These are phyloP conservation scores for Inga oerstediana DNA, from an alignment of 306 rosid genomes.

Conservation along the genomic window DNA sequence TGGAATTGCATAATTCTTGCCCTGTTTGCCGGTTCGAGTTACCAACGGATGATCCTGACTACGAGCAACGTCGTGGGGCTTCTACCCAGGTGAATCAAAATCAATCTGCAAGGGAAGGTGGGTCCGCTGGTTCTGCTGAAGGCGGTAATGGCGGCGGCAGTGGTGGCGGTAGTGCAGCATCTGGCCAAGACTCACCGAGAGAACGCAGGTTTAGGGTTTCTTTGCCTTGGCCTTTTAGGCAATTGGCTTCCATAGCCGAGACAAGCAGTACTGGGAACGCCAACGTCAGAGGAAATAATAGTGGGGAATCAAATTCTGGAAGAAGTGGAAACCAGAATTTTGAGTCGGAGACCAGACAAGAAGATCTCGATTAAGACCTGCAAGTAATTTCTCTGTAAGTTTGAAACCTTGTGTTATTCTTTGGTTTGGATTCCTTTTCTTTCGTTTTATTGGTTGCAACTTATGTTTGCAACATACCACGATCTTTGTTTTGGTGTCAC, in stretches of 20 bases:
- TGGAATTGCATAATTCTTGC: constrained; percentile 80
- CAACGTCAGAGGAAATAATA: constrained; percentile 43
- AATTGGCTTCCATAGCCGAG: constrained; percentile 56
- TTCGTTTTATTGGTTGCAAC: constrained; percentile 11
- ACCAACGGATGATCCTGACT: constrained; percentile 77
- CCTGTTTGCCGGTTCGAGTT: constrained; percentile 79
- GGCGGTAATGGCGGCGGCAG: constrained; percentile 27
- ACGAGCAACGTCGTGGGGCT: constrained; percentile 56
- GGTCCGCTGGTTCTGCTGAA: constrained; percentile 16
- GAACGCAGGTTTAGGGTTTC: constrained; percentile 70
- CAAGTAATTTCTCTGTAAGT: constrained; percentile 52
- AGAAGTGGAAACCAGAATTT: constrained; percentile 67
- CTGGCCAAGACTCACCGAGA: constrained; percentile 46
- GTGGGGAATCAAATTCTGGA: constrained; percentile 59
- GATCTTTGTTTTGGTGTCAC: not conserved
- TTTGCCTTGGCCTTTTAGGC: constrained; percentile 65
- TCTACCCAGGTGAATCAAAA: constrained; percentile 34
- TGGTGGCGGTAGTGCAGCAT: constrained; percentile 24
- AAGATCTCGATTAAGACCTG: constrained; percentile 79
- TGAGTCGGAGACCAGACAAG: constrained; percentile 82
- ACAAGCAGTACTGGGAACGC: constrained; percentile 60
- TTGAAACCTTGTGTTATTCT: constrained; percentile 9
- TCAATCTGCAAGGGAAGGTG: constrained; percentile 39
- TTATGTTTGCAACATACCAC: not conserved
- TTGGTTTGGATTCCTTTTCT: constrained; percentile 27